Evolutionary conservation across 1,284 basidiomycete genomes (phyloP), one percentile per base, ranked within the genome.

Genomic region (Moesziomyces parantarcticus): DNA sequence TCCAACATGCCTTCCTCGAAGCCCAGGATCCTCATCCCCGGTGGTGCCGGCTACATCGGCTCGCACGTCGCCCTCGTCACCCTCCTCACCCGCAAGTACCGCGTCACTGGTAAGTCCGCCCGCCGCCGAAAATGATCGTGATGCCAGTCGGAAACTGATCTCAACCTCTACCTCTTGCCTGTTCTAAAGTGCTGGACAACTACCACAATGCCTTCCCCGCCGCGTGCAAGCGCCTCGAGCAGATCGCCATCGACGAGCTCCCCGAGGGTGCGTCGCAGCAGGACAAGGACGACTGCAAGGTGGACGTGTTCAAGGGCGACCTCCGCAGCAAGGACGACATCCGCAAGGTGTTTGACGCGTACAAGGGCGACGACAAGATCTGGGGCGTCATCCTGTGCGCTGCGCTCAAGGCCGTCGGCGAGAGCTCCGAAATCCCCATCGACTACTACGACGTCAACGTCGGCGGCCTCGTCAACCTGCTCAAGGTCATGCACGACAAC

Each of bases 301-400:
- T 92, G 42, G 93, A 93, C n/a, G 61, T 83, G 50, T 60, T 83
- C 66, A 69, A 81, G 55, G 81, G 73, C 22, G 82, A 83, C 42
- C 74, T 83, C 43, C 68, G 81, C 23, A 75, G 74, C 62, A 64
- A 66, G 32, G 74, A 62, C 21, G 70, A 76, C 41, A 72, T 83
- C 55, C 58, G 74, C 41, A 67, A 67, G 22, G 75, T 73, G 34
- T 83, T 83, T 56, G 63, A 64, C 9, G 53, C 63, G 46, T 82
- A 80, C 70, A 29, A 59, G 34, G 75, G 55, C 34, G 52, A 76
- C 21, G 80, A 82, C 63, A 74, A 68, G 50, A 93, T 99, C 78
- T 97, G 93, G 92, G 96, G 94, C 60, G 93, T 97, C 48, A 88
- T 99, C 67, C 97, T 99, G 84, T 90, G 98, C 63, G 97, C 96